Conservation (phyloP, 202 grass and related monocot species). For the Hordeum pubiflorum region DNA sequence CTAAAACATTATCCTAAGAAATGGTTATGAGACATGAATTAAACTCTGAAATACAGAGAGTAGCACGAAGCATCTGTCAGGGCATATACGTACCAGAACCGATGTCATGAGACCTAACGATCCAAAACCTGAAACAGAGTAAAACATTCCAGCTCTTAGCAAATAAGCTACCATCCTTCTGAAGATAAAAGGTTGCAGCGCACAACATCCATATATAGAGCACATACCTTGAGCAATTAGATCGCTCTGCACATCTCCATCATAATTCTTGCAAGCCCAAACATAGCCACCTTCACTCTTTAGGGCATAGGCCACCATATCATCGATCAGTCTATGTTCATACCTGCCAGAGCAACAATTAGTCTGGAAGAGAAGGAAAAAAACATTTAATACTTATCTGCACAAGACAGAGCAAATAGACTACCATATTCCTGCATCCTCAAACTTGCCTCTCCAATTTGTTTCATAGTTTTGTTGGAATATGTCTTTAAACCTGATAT, state of each 20-base stretch:
- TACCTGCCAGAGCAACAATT: conserved; percentile 46
- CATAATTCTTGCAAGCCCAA: conserved; percentile 98
- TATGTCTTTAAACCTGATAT: conserved; percentile 62
- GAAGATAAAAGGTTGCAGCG: background rate
- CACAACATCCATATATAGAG: background rate
- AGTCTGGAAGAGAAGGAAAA: background rate
- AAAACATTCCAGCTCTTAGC: background rate
- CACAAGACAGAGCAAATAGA: conserved; percentile 5
- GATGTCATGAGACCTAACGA: conserved; percentile 72
- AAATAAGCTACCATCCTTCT: background rate
- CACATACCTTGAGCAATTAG: conserved; percentile 87
- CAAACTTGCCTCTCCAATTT: conserved; percentile 53
- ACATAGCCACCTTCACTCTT: conserved; percentile 95
- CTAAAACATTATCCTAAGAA: background rate
- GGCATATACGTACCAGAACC: conserved; percentile 41
- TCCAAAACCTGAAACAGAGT: conserved; percentile 54
- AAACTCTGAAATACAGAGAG: background rate
- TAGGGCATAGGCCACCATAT: conserved; percentile 88
- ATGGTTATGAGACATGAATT: background rate
- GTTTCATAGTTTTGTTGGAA: conserved; percentile 71
- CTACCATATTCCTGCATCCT: conserved; percentile 68
- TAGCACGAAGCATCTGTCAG: background rate
- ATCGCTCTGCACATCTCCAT: conserved; percentile 92
- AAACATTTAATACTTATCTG: background rate
- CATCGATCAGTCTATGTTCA: conserved; percentile 78